phyloP scores from a whole-genome alignment of 2,329 filamentous ascomycete species.

The Dactylellina haptotyla region DNA sequence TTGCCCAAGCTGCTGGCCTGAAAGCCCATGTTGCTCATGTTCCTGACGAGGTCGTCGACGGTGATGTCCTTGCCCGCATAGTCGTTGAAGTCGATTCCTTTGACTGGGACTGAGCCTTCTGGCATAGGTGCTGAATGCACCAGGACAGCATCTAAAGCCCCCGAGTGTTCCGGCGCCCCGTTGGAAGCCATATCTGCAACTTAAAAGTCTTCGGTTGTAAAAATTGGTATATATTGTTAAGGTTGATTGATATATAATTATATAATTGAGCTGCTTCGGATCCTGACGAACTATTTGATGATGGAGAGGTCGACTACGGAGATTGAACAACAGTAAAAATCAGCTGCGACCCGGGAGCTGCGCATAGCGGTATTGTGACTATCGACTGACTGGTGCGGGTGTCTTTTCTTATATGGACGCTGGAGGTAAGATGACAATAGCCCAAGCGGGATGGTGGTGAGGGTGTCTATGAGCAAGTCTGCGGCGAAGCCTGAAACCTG shows the following conservation, averaged over 20 bases:
- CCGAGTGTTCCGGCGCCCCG: slow-evolving; percentile 10
- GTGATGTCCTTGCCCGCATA: slow-evolving; percentile 79
- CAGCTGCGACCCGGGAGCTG: slow-evolving; percentile 49
- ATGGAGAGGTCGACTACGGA: slow-evolving; percentile 47
- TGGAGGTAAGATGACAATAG: neutral
- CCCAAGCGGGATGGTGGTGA: neutral
- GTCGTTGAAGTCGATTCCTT: slow-evolving; percentile 91
- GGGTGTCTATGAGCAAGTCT: neutral
- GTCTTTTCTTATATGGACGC: neutral
- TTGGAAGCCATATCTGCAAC: slow-evolving; percentile 28
- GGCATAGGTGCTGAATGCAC: slow-evolving; percentile 85
- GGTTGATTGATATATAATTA: neutral
- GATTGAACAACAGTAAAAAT: slow-evolving; percentile 42
- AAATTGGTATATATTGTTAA: neutral
- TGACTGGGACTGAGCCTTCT: slow-evolving; percentile 73
- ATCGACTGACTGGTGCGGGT: slow-evolving; percentile 29
- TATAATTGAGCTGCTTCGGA: neutral
- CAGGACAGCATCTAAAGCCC: slow-evolving; percentile 72
- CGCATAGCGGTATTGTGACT: slow-evolving; percentile 39
- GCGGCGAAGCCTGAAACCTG: neutral
- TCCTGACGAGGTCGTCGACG: slow-evolving; percentile 81
- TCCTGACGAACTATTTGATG: slow-evolving; percentile 25
- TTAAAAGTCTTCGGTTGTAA: neutral
- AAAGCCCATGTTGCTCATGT: slow-evolving; percentile 87
- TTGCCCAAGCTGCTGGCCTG: slow-evolving; percentile 83